Base-by-base conservation (phyloP, 257 asterid species). In the Nicotiana paniculata region DNA sequence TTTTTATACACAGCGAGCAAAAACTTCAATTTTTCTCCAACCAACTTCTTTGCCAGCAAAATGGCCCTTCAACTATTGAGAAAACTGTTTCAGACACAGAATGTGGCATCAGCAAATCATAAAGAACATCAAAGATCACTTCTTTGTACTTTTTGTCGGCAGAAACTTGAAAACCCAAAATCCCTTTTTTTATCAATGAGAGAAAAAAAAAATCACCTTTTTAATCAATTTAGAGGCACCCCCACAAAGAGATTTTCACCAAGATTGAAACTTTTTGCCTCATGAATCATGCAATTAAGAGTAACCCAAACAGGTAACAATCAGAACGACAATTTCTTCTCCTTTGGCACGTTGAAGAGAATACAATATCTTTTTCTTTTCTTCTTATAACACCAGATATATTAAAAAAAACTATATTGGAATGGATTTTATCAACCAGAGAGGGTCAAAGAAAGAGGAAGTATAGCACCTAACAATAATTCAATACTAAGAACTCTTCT, bases 191-290 rank as follows among this genome's bases (percentile, higher is more conserved):
- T 9, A 46, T 30, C 65, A 55, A 48, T 62, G 55, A 69, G 10
- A 32, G 3, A 58, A 80, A 80, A 61, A 39, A 61, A 39, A 79
- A 21, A 33, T 17, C 51, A 64, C 28, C 33, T 80, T 51, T 51
- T 66, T 67, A 33, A 65, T n/a, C 78, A 69, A 66, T 65, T 67
- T 30, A 35, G 63, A 54, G 76, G 13, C 30, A 81, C 61, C 65
- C 57, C 83, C 2, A 12, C 6, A 64, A 58, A 81, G 43, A 58
- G 76, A 9, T 30, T 32, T 24, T 48, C 74, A 63, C 66, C 77
- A 80, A 80, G 83, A 65, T 80, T 64, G 35, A 54, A 67, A 81
- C 64, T 32, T 53, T 81, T 82, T 70, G 83, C 77, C 86, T 77
- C 81, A 35, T 81, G 85, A 83, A 82, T 68, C 66, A 70, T 77